Evolutionary conservation across 345 rosid genomes (phyloP), one percentile per base, ranked within the genome.

Genomic region (Abelmoschus esculentus): DNA sequence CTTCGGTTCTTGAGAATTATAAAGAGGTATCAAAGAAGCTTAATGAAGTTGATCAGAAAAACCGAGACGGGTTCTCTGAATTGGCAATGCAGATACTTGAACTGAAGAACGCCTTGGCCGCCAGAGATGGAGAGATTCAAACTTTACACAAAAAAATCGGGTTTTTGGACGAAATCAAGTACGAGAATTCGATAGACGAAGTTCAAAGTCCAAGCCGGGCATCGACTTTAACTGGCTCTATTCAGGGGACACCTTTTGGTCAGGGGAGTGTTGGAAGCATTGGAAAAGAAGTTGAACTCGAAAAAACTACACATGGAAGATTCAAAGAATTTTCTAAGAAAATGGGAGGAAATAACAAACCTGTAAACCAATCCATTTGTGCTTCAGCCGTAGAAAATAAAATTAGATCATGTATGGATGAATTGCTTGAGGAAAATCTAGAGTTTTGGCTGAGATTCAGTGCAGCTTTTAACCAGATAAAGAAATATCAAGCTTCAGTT

Each of bases 381-480:
- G 72, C 67, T 66, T 69, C 83, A 69, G 70, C 89, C 9, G 77
- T 83, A 5, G 90, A 88, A 77, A 90, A 88, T 63, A 86, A 83
- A 75, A 73, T 93, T 49, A 83, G 97, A 4, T 69, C 75, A 5
- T 86, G 83, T 22, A 93, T 93, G 13, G 93, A 93, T 62, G 80
- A 77, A n/a, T 76, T 91, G 22, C 81, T 93, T 69, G 98, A 93
- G 77, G 96, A 91, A 74, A 93, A 91, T 75, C 82, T 93, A 3
- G 96, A 91, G 79, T 91, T 93, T 82, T 93, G 97, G 98, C 76
- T 93, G 79, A 88, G 96, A 73, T 93, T 93, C 75, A 89, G 96
- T 81, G 81, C 89, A 29, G 76, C 90, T 0, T 80, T 88, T 52
- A 96, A 93, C 75, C 96, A 88, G 77, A 85, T 88, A 75, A 83